Evolutionary conservation across 176 grass and related monocot genomes (phyloP), one percentile per base, ranked within the genome.

Genomic region (Oropetium thomaeum): DNA sequence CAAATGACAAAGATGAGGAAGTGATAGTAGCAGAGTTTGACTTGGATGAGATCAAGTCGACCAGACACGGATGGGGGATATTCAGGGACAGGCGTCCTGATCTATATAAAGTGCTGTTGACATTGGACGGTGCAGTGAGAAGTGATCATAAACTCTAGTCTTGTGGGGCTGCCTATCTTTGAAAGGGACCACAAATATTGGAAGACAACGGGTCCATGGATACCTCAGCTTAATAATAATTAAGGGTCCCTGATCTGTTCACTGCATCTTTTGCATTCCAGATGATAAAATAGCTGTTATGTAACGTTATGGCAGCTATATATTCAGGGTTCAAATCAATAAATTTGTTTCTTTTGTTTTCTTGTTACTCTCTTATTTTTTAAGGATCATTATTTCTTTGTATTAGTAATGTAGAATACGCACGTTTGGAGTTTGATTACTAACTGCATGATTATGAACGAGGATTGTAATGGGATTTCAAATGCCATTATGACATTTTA

Each of bases 31-130:
- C 87, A 0, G 87, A 94, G 68, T 92, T 99, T 45, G 89, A 99
- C 81, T 52, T 99, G 52, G 87, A 95, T 13, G 84, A 87, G 67
- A 95, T 95, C 49, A 99, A 95, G 71, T 76, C 64, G 0, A 90
- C 40, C 8, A 92, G 96, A 41, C 71, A 88, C 7, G 85, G 96
- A 19, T 99, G 96, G 96, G 96, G 96, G 1, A 48, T 99, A 71
- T 99, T 95, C 67, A 89, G 96, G 77, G 96, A 99, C 58, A 73
- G 91, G 25, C 86, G 89, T 32, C 89, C 96, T 38, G 91, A 95
- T 70, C 73, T 98, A 65, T 98, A 98, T 71, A 88, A 92, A 69
- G 91, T 95, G 17, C 51, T 95, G 1, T 4, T 99, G 57, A 92
- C 91, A 15, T 48, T 92, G 31, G 95, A 98, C 53, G 95, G 95